Evolutionary conservation across 1,284 basidiomycete species (phyloP), one percentile per base, ranked within the genome.

Genomic region (Irpex rosettiformis): DNA sequence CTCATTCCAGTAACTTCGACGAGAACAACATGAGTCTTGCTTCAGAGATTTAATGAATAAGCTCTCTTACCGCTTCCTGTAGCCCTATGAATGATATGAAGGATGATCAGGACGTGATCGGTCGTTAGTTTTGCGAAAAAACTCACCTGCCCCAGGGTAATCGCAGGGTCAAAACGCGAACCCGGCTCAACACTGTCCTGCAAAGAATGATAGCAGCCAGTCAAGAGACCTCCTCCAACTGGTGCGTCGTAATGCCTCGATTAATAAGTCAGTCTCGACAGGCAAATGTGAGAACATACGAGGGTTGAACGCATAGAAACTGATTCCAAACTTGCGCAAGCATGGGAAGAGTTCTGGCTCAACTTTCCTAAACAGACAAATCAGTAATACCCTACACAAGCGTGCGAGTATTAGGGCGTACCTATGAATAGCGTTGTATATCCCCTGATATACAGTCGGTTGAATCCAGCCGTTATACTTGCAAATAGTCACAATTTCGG

Each of bases 401-500:
- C n/a, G 18, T 40, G 8, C 13, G 33, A 6, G 27, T 48, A 21
- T 28, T 18, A 11, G 8, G n/a, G 37, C 62, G 3, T 21, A 63
- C 70, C 81, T 67, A 63, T 83, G 79, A 22, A 84, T 72, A 1
- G 79, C 80, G 61, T 82, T 84, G 67, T 83, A 84, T 57, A 82
- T 75, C 3, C 86, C 88, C 69, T 91, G 88, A 67, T 91, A 91
- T 0, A 79, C 84, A 0, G 82, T 82, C 1, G 89, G 88, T 67
- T 81, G 77, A 61, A 88, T 77, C 64, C 77, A 88, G 1, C 78
- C 80, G 58, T 84, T 79, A 6, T 73, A 69, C 45, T 75, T 76
- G 70, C 82, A 84, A 58, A 88, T 81, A 1, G 66, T 68, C 18
- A 84, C 77, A 3, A 89, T 83, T 67, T 86, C 78, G 2, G 86